Evolutionary conservation across 768 basidiomycete genomes (phyloP), one percentile per base, ranked within the genome.

Genomic region (Pleurotus pulmonarius): DNA sequence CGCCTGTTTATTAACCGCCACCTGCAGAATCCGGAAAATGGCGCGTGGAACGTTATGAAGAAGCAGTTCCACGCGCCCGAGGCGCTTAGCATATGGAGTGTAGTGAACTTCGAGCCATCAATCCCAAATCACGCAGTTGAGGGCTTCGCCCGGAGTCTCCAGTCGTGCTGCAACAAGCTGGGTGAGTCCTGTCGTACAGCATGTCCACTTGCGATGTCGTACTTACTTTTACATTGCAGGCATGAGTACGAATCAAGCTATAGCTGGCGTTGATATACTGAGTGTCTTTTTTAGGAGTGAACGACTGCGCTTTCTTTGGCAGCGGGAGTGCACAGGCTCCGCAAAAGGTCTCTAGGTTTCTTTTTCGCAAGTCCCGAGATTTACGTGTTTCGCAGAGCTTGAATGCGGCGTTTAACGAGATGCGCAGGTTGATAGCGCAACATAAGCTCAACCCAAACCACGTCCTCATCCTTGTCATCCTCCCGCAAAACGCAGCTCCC

Each of bases 401-500:
- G 34, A 34, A 18, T n/a, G 18, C 48, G 9, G 45, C 47, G 26
- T 22, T 40, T 16, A 11, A 22, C 8, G 25, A 37, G 49, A 39
- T 53, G 29, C 18, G 38, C 24, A 26, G 15, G 6, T 46, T 46
- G 12, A 38, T 29, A 26, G 20, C 49, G 34, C 5, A 40, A 24
- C 24, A 11, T 25, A 40, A 34, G 22, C 55, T 56, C 5, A 56
- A 15, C 26, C 15, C 37, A 26, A 26, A 56, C 3, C 47, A 58
- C 7, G 56, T 69, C 29, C 54, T 25, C 46, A 63, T 88, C 0
- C 44, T 88, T 4, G 77, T 78, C 0, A 69, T 89, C 3, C 72
- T 87, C 15, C 84, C 86, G 0, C 59, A 68, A 0, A 70, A 72
- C 12, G 83, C 82, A 0, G 75, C 74, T 0, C 75, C 75, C 0